Base-by-base conservation (phyloP, 2,329 filamentous ascomycete genomes). In the Penicillium thymicola region DNA sequence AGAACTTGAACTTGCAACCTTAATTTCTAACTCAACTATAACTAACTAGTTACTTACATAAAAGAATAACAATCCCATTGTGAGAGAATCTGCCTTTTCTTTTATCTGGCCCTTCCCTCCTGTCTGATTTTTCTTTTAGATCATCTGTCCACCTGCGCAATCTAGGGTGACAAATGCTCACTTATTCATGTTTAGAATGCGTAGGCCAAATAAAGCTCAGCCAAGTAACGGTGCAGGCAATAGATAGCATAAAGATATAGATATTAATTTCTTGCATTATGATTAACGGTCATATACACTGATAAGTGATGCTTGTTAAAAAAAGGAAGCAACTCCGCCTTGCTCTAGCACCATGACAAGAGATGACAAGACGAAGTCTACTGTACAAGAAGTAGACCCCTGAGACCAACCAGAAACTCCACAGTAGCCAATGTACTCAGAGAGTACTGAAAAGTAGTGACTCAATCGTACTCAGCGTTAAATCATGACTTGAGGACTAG, bases 251-350 rank as follows among this genome's bases (percentile, higher is more conserved):
- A 8, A 2, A 27, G 13, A 52, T 27, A 25, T n/a, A 45, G 23
- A 25, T 30, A 49, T 44, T 42, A 32, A 45, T 38, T 34, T 41
- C 9, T 58, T 47, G 42, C 18, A 66, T 66, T 66, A 66, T 56
- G 37, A 66, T 65, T 66, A 65, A 44, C 48, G 27, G 47, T 54
- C 44, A 65, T 63, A 46, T 62, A 59, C 56, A 65, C 62, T 66
- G 38, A 61, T 67, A 64, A 65, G 63, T 60, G 61, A 60, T 62
- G 42, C 34, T 54, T 36, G 44, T 32, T 36, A 36, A 23, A 42
- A 45, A 45, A 28, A 37, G 34, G 32, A 58, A 46, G 48, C 43
- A 27, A 59, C 60, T 54, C 45, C 43, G 21, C 37, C 34, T n/a
- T 40, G 38, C 23, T 40, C 36, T 45, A 47, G 46, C 10, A 32